Conservation (phyloP, 2,329 filamentous ascomycete genomes). For the Beauveria sp. region DNA sequence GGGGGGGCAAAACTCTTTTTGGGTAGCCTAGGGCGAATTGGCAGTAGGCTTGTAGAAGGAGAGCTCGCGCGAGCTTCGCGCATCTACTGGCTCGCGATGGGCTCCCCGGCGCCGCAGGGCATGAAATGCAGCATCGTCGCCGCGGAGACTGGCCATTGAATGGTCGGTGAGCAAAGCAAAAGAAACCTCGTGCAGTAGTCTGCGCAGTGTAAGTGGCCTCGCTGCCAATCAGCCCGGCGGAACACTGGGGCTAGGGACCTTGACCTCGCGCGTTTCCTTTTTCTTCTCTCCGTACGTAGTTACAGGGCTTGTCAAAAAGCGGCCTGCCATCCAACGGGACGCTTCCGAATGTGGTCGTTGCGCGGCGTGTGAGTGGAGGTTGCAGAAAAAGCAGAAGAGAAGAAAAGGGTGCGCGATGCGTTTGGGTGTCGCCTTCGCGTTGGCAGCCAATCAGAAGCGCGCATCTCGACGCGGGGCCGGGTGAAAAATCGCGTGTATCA, state of each 20-base stretch:
- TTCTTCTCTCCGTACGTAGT: background rate
- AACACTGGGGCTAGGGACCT: background rate
- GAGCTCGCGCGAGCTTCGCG: conserved; percentile 4
- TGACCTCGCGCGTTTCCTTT: background rate
- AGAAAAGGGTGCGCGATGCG: background rate
- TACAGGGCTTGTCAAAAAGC: no score
- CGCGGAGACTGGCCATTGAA: background rate
- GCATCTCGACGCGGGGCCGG: conserved; percentile 3
- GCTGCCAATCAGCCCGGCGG: background rate
- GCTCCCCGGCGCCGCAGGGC: background rate
- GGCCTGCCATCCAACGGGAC: background rate
- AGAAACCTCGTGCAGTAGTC: background rate
- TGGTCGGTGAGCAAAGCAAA: conserved; percentile 2
- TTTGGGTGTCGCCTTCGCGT: background rate
- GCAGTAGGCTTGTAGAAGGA: background rate
- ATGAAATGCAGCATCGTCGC: conserved; percentile 2
- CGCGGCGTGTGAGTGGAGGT: background rate
- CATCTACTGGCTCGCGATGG: background rate
- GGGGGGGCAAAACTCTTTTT: background rate
- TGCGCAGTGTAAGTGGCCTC: background rate
- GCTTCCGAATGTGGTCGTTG: background rate
- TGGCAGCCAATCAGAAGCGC: background rate
- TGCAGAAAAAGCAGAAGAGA: no score
- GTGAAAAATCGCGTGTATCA: background rate
- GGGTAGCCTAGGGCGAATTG: background rate